Evolutionary conservation across 495 filamentous ascomycete genomes (phyloP).

Genomic region (Neurospora africana): DNA sequence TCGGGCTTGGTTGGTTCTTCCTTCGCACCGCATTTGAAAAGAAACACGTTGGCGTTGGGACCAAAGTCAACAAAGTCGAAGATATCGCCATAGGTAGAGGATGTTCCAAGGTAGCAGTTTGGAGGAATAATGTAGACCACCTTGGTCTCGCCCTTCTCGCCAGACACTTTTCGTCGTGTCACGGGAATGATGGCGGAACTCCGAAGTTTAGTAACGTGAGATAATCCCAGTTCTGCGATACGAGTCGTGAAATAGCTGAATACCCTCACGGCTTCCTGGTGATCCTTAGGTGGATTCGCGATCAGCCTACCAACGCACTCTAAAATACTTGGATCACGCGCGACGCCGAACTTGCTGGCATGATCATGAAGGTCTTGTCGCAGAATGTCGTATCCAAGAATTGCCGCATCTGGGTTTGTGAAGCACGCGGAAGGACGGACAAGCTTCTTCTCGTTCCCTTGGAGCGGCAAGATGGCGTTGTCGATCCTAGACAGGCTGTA

Average conservation of each 20-base stretch:
- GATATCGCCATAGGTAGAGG: constrained; percentile 69
- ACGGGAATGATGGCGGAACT: constrained; percentile 64
- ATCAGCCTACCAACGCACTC: constrained; percentile 63
- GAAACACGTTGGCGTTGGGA: constrained; percentile 72
- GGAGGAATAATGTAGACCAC: constrained; percentile 46
- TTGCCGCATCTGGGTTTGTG: constrained; percentile 61
- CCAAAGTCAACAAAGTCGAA: constrained; percentile 97
- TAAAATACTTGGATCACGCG: constrained; percentile 61
- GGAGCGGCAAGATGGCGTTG: constrained; percentile 61
- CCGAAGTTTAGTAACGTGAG: constrained; percentile 47
- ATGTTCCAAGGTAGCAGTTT: constrained; percentile 65
- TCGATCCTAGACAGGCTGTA: constrained; percentile 46
- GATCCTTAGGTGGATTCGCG: constrained; percentile 54
- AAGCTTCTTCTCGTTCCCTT: constrained; percentile 50
- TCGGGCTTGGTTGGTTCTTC: constrained; percentile 78
- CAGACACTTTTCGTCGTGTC: constrained; percentile 21
- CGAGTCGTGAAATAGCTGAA: constrained; percentile 79
- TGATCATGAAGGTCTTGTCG: constrained; percentile 61
- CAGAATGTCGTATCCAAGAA: constrained; percentile 73
- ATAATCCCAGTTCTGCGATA: constrained; percentile 56
- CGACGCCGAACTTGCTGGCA: constrained; percentile 72
- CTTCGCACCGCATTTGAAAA: constrained; percentile 79
- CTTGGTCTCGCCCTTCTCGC: constrained; percentile 12
- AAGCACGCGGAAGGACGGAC: constrained; percentile 70
- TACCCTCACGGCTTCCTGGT: constrained; percentile 51